Conservation (phyloP, 306 rosid genomes). For the Hippophae gyantsensis region DNA sequence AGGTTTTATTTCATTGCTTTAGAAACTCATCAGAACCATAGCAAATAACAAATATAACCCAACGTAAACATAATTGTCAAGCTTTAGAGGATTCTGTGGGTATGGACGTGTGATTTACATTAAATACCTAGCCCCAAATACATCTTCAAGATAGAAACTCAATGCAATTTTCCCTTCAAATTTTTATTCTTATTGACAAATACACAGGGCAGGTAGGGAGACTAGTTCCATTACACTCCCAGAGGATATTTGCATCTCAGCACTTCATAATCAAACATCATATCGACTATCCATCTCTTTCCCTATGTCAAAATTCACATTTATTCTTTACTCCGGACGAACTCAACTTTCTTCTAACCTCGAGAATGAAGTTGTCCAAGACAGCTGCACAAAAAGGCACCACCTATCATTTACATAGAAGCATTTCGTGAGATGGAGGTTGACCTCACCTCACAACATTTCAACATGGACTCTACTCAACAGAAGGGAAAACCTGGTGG, state of each 20-base stretch:
- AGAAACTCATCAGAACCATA: no score
- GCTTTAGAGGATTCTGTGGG: no score
- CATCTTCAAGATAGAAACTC: no score
- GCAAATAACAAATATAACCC: no score
- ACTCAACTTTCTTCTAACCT: conserved; percentile 1
- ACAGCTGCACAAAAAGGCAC: neutral
- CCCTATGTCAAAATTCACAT: conserved; percentile 1
- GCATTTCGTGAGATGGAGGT: neutral
- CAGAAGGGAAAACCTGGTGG: neutral
- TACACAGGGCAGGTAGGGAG: no score
- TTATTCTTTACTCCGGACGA: neutral
- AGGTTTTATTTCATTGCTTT: no score
- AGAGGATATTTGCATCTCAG: conserved; percentile 9
- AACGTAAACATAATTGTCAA: no score
- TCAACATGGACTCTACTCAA: neutral
- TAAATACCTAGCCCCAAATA: no score
- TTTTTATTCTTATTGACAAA: no score
- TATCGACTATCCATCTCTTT: neutral
- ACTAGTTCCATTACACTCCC: no score
- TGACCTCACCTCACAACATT: neutral
- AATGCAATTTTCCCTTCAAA: no score
- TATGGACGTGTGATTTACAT: no score
- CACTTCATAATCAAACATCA: neutral
- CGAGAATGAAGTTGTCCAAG: neutral
- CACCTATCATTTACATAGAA: neutral